Evolutionary conservation across 208 protist genomes (phyloP).

Genomic region (Acanthamoeba healyi): DNA sequence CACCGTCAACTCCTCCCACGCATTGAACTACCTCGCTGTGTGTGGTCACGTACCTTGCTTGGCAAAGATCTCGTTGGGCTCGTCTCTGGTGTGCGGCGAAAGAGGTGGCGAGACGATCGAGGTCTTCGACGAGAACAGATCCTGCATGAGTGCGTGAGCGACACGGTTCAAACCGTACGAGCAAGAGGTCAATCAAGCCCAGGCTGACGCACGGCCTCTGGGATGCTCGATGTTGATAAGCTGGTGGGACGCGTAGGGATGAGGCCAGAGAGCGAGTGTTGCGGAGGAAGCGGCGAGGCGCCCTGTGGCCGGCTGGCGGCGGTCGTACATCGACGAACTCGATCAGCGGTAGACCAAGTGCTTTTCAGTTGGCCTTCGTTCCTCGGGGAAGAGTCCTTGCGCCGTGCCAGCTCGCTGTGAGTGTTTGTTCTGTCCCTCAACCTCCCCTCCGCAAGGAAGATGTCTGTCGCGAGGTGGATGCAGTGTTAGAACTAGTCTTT

Average conservation of each 20-base stretch:
- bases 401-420: background rate
- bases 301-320: background rate
- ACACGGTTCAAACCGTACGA: too few relatives aligned
- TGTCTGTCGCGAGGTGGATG: too few relatives aligned
- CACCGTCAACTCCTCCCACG: too few relatives aligned
- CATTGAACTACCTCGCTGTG: too few relatives aligned
- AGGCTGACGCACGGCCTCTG: background rate
- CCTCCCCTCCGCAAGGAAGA: background rate
- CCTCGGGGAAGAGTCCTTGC: background rate
- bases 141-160: too few relatives aligned
- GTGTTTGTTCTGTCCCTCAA: background rate
- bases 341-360: background rate
- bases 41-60: background rate
- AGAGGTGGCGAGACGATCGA: background rate
- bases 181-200: too few relatives aligned
- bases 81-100: background rate
- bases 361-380: too few relatives aligned
- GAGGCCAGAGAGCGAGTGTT: too few relatives aligned
- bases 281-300: too few relatives aligned
- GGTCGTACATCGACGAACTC: background rate
- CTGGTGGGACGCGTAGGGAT: background rate
- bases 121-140: too few relatives aligned
- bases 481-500: background rate
- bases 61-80: slow-evolving; percentile 35
- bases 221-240: background rate